These are phyloP conservation scores for Penicillium sp. DNA, from an alignment of 2,329 filamentous ascomycete genomes.

Conservation along the genomic window DNA sequence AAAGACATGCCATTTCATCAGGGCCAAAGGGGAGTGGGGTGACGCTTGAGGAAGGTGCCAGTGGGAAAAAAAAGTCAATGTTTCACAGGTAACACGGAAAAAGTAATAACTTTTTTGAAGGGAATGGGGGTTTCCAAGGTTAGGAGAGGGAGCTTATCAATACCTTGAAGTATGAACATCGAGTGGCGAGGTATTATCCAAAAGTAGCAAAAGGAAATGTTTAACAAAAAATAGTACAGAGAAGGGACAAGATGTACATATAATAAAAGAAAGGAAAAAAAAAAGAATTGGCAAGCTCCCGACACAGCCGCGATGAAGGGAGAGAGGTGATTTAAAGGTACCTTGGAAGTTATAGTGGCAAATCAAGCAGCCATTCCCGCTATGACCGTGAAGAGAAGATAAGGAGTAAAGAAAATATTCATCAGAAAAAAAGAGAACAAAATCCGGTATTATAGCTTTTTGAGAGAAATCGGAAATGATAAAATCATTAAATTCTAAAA, in stretches of 20 bases:
- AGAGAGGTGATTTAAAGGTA: constrained; percentile 2
- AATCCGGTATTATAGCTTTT: constrained; percentile 8
- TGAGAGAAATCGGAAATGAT: not conserved
- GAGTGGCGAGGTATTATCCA: constrained; percentile 2
- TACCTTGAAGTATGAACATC: constrained; percentile 5
- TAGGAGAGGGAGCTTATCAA: constrained; percentile 4
- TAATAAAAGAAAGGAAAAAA: not conserved
- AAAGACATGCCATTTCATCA: constrained; percentile 12
- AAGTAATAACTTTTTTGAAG: not conserved
- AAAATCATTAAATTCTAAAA: no score
- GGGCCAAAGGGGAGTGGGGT: not conserved
- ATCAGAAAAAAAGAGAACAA: not conserved
- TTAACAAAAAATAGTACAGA: constrained; percentile 2
- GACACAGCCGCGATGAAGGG: not conserved
- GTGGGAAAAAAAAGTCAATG: constrained; percentile 7
- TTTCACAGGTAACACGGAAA: constrained; percentile 26
- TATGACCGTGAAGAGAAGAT: constrained; percentile 8
- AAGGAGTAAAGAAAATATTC: constrained; percentile 6
- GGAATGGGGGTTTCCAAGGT: constrained; percentile 7
- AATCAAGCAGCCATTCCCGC: constrained; percentile 10
- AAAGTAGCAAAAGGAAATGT: not conserved
- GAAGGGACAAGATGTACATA: constrained; percentile 6
- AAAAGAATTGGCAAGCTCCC: not conserved
- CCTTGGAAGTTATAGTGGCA: constrained; percentile 6
- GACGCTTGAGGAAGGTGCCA: constrained; percentile 16